Evolutionary conservation across 441 rosid species (phyloP), one percentile per base, ranked within the genome.

Genomic region (Hypseocharis bilobata): DNA sequence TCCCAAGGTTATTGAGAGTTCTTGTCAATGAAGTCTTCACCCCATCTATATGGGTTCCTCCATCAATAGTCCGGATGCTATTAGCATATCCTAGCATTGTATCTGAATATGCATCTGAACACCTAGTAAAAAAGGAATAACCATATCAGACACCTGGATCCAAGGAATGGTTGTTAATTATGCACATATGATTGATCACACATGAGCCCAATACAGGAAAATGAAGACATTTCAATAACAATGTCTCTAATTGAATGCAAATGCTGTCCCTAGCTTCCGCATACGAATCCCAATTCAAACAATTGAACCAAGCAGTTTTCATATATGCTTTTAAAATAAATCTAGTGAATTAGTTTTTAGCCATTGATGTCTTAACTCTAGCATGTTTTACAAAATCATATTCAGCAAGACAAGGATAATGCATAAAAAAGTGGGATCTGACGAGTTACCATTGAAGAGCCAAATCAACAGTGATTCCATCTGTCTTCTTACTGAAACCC

Each of bases 1-100:
- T 93, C 69, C 86, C 93, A 60, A 88, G 86, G 81, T 63, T 80
- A 73, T 87, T 93, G 64, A 93, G 83, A 70, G 91, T 85, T 80
- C 99, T 84, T 30, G 97, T 93, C 71, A 91, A 70, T 27, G 98
- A 86, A 77, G 89, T 84, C 85, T 88, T 93, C 62, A 87, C 75
- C 73, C 99, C 99, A 32, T 93, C 97, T 64, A 91, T 87, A 70
- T 93, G 96, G 60, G 93, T 93, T 52, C 96, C 95, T 74, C 96
- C 99, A 82, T 92, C 98, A 79, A 85, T 60, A 28, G 96, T 93
- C 7, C 96, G 89, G 49, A 89, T 86, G 80, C 96, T 89, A 80
- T 92, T 92, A 58, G 96, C 96, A 70, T 92, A 92, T 66, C 98
- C 98, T 27, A 92, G 78, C 74, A 88, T 72, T 55, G 90, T 89